A percentile compares a stretch with the other conserved stretches of the same genome.
Conservation (phyloP, 2,329 filamentous ascomycete species). For the Penicillium palitans region DNA sequence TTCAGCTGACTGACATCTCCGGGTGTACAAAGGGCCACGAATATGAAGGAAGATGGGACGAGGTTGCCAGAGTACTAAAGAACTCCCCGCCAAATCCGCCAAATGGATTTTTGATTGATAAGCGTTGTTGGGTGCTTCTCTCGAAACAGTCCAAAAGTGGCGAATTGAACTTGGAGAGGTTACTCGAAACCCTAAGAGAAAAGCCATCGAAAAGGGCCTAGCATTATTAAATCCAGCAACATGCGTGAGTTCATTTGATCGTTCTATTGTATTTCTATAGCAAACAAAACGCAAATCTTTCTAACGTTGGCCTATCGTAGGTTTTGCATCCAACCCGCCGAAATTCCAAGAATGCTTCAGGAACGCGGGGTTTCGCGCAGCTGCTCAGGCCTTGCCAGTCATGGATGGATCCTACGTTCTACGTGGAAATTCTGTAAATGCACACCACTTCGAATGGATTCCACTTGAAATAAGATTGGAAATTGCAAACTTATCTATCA, state of each 20-base stretch:
- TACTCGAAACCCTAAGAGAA: background rate
- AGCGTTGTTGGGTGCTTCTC: background rate
- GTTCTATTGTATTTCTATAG: background rate
- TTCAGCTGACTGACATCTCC: background rate
- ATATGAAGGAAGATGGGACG: background rate
- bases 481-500: background rate
- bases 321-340: background rate
- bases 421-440: background rate
- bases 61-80: background rate
- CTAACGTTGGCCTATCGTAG: background rate
- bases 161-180: background rate
- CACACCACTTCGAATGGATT: background rate
- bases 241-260: background rate
- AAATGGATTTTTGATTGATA: background rate
- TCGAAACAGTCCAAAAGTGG: background rate
- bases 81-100: background rate
- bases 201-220: too few species aligned
- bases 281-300: background rate
- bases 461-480: background rate
- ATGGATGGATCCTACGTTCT: background rate
- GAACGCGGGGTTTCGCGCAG: background rate
- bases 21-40: background rate
- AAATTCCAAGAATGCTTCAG: background rate
- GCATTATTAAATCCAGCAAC: background rate
- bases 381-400: background rate